A percentile compares a stretch with the other conserved stretches of the same genome.
Evolutionary conservation across 2,329 filamentous ascomycete genomes (phyloP).

Genomic region (Pleomassaria siparia): DNA sequence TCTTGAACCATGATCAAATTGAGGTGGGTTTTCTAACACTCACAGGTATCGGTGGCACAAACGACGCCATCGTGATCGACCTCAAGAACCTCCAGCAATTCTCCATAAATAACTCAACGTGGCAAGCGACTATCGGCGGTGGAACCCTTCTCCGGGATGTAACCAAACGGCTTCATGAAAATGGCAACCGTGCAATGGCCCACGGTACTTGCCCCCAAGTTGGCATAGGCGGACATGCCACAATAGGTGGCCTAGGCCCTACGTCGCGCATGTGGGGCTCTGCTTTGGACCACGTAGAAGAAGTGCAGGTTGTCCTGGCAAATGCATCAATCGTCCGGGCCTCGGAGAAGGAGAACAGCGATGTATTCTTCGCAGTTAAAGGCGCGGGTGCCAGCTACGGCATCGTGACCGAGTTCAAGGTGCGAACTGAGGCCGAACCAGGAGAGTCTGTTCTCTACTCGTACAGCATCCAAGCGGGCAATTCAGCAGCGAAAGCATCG

Average conservation of each 20-base stretch:
- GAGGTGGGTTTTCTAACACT: neutral
- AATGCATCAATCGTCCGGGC: slow-evolving; percentile 44
- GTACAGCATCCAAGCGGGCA: slow-evolving; percentile 33
- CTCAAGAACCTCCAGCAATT: slow-evolving; percentile 52
- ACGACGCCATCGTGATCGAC: slow-evolving; percentile 53
- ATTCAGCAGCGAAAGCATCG: slow-evolving; percentile 22
- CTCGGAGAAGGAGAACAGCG: slow-evolving; percentile 37
- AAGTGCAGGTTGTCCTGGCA: slow-evolving; percentile 43
- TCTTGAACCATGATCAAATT: neutral
- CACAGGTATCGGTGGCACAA: slow-evolving; percentile 48
- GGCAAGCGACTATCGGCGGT: slow-evolving; percentile 51
- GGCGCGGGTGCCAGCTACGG: slow-evolving; percentile 48
- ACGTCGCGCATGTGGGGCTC: slow-evolving; percentile 37
- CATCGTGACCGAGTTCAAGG: slow-evolving; percentile 44
- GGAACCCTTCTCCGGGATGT: slow-evolving; percentile 52
- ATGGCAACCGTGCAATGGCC: slow-evolving; percentile 46
- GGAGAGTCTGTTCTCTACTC: slow-evolving; percentile 34
- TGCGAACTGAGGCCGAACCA: slow-evolving; percentile 40
- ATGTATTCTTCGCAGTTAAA: slow-evolving; percentile 47
- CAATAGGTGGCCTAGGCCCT: slow-evolving; percentile 40
- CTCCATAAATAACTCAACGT: slow-evolving; percentile 45
- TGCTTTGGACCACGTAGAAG: slow-evolving; percentile 37
- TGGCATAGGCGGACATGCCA: slow-evolving; percentile 41
- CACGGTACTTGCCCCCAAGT: slow-evolving; percentile 49
- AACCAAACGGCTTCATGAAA: slow-evolving; percentile 36